Evolutionary conservation across 495 filamentous ascomycete genomes (phyloP), one percentile per base, ranked within the genome.

Genomic region (Evansstolkia leycettana): DNA sequence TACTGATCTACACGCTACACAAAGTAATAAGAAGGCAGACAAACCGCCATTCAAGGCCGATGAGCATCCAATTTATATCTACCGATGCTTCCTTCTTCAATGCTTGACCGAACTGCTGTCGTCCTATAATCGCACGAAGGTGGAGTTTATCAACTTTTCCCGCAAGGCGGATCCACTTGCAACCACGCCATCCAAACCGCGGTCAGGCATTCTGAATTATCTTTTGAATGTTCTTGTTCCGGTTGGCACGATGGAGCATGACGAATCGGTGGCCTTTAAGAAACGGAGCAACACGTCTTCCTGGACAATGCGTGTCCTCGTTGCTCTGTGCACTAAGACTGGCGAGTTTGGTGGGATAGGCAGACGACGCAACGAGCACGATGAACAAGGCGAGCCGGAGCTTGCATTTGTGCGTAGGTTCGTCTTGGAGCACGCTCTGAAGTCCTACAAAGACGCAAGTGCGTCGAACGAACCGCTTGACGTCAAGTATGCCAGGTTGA

Each of bases 121-220:
- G 27, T 89, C 78, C 47, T 96, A 94, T 62, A 94, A 85, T 40
- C 80, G 87, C 17, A 80, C 85, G 26, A 99, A 99, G 65, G 70
- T 96, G 14, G 92, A 99, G 48, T 99, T 99, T 52, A 94, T 99
- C 57, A 95, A 95, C 51, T 96, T 94, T 65, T 94, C 89, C 34
- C 78, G 90, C 40, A 84, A 84, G 47, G 79, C 82, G 13, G 82
- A 84, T 39, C 82, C 86, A 3, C 70, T 84, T 41, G 75, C 80
- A 17, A 80, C 75, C 30, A 94, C 87, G 5, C 90, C 90, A 25
- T 84, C 87, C 7, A 99, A 96, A 57, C 90, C 90, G 27, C 79
- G 90, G 28, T 89, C 89, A 10, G 84, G 80, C 34, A 80, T 95
- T 26, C 66, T 96, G 37, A 94, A 95, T 52, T 99, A 96, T 47